Evolutionary conservation across 345 rosid species (phyloP), one percentile per base, ranked within the genome.

Genomic region (Salix koriyanagi): DNA sequence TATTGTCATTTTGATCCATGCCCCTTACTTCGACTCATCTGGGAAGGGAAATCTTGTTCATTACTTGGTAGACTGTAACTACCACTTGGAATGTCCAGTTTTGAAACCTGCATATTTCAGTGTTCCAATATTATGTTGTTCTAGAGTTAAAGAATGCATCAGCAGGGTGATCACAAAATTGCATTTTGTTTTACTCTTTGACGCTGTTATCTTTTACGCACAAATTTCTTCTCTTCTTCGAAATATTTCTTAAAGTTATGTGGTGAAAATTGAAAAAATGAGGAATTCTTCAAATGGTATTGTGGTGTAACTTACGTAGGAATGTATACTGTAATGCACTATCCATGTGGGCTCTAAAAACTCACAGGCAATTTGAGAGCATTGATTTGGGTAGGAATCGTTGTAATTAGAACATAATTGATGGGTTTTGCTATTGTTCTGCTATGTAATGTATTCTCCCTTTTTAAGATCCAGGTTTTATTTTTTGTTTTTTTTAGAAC

Each of bases 401-500:
- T 44, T 25, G 11, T 9, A 70, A 46, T 39, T 70, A 37, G 71
- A 46, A 58, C 42, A 32, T 16, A 34, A 64, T 37, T 25, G 39
- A 46, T 30, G 11, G 28, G 30, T n/a, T 58, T 39, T 23, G n/a
- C 26, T 34, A 23, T 21, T 14, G 41, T 48, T 32, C 23, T 25
- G 50, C 23, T 39, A 10, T 6, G 36, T 2, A 23, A 5, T 65
- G 50, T 75, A 39, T n/a, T 42, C 67, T 65, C 9, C 39, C 54
- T 19, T 56, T 46, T 4, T 39, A 6, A 32, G 10, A 50, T 19
- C 64, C 19, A 61, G 36, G n/a, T 75, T n/a, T 21, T 73, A 14
- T 6, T 80, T 80, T 82, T 85, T 79, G 60, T 84, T 77, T 19
- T 80, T 58, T 12, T 36, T 78, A 96, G 98, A 89, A 96, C 85